phyloP scores from a whole-genome alignment of 2,329 filamentous ascomycete species.

The Fulvia fulva region DNA sequence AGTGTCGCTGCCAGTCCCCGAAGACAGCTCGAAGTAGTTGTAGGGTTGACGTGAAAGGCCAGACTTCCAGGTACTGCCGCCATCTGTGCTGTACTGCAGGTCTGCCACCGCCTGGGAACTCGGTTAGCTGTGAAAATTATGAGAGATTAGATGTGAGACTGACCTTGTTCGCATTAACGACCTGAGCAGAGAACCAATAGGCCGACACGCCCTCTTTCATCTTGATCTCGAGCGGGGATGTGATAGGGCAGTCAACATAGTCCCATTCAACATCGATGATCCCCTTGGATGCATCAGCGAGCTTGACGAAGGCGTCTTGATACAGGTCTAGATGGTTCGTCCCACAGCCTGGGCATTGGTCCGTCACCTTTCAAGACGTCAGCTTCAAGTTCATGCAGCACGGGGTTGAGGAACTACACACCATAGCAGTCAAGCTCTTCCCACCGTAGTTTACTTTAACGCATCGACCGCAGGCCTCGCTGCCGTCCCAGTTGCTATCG shows the following conservation, averaged over 20 bases:
- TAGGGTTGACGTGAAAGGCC: conserved; percentile 17
- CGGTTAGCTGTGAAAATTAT: not conserved
- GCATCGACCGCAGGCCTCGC: conserved; percentile 59
- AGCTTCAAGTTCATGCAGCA: not conserved
- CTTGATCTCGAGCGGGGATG: conserved; percentile 47
- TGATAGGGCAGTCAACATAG: conserved; percentile 51
- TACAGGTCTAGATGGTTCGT: conserved; percentile 56
- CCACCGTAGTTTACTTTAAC: conserved; percentile 56
- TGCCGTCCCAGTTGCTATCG: conserved; percentile 53
- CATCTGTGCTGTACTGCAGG: conserved; percentile 19
- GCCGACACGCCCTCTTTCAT: conserved; percentile 52
- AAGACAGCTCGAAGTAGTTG: conserved; percentile 58
- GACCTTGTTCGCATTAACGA: conserved; percentile 55
- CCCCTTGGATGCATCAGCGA: conserved; percentile 45
- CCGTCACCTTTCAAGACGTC: conserved; percentile 44
- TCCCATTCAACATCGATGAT: conserved; percentile 50
- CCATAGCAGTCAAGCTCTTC: conserved; percentile 58
- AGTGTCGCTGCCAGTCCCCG: conserved; percentile 53
- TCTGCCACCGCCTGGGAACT: conserved; percentile 12
- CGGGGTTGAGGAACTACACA: conserved; percentile 32
- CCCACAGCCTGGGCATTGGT: conserved; percentile 55
- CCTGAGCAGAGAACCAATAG: conserved; percentile 61
- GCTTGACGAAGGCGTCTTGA: conserved; percentile 46
- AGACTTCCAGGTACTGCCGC: conserved; percentile 19
- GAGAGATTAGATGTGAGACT: not conserved